Conservation (phyloP, 192 early-diverging fungal species). For the Mortierella alpina region DNA sequence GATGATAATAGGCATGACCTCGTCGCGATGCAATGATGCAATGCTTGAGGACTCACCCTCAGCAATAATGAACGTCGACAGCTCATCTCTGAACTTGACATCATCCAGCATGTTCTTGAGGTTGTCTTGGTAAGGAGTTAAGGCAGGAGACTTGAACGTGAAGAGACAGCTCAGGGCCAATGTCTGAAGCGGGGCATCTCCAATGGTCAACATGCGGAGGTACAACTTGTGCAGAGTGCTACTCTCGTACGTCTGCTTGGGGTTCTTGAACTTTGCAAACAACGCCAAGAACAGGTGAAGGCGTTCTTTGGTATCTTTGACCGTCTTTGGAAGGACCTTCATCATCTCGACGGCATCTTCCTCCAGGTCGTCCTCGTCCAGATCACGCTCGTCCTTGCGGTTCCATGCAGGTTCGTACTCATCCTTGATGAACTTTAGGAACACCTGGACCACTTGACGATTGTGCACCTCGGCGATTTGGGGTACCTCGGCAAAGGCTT, state of each 20-base stretch:
- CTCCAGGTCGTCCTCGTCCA: slow-evolving; percentile 60
- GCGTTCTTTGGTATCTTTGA: slow-evolving; percentile 43
- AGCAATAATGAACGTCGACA: slow-evolving; percentile 80
- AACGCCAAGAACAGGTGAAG: slow-evolving; percentile 66
- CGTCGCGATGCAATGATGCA: slow-evolving; percentile 73
- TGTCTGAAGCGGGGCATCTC: slow-evolving; percentile 83
- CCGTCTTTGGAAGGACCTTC: slow-evolving; percentile 35
- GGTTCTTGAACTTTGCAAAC: slow-evolving; percentile 76
- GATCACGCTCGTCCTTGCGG: slow-evolving; percentile 46
- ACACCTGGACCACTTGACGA: slow-evolving; percentile 68
- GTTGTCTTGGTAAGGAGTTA: slow-evolving; percentile 81
- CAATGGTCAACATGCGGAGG: slow-evolving; percentile 80
- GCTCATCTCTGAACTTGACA: slow-evolving; percentile 89
- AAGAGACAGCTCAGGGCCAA: slow-evolving; percentile 86
- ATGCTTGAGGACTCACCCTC: slow-evolving; percentile 66
- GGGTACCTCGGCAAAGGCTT: slow-evolving; percentile 68
- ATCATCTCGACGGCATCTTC: slow-evolving; percentile 37
- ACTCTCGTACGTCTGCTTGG: slow-evolving; percentile 63
- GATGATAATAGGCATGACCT: slow-evolving; percentile 79
- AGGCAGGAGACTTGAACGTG: slow-evolving; percentile 78
- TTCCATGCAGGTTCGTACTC: slow-evolving; percentile 59
- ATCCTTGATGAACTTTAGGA: slow-evolving; percentile 69
- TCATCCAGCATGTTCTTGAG: slow-evolving; percentile 85
- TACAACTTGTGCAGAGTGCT: slow-evolving; percentile 70
- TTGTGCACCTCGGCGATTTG: slow-evolving; percentile 73